phyloP scores from a whole-genome alignment of 1,284 basidiomycete genomes.

The Schizophyllum commune region DNA sequence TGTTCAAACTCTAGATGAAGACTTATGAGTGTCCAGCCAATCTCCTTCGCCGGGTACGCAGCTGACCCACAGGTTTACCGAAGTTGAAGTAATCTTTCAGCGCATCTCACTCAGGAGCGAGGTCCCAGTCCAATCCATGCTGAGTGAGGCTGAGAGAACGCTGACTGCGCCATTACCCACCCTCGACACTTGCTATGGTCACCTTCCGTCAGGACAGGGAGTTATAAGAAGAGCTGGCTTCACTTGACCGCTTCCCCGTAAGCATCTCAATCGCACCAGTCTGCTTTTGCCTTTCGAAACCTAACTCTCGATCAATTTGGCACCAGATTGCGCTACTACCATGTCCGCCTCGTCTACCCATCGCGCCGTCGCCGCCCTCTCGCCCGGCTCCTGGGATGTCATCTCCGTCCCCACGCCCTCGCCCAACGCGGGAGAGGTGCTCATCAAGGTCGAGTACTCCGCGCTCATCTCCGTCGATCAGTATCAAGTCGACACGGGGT shows the following conservation, averaged over 20 bases:
- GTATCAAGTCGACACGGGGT: slow-evolving; percentile 31
- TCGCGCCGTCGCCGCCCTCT: slow-evolving; percentile 30
- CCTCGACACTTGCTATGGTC: neutral
- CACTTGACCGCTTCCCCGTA: neutral
- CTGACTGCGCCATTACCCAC: neutral
- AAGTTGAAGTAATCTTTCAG: too few relatives aligned
- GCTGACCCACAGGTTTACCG: too few relatives aligned
- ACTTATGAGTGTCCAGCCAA: too few relatives aligned
- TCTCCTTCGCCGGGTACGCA: too few relatives aligned
- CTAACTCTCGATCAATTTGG: neutral
- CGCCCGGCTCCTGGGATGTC: slow-evolving; percentile 27
- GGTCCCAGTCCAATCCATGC: neutral
- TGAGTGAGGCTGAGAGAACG: neutral
- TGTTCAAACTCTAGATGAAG: too few relatives aligned
- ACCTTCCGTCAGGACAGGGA: too few relatives aligned
- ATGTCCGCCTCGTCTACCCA: slow-evolving; percentile 15
- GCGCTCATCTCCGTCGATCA: slow-evolving; percentile 34
- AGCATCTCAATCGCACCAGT: neutral
- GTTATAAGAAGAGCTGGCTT: too few relatives aligned
- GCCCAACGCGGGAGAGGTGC: slow-evolving; percentile 34
- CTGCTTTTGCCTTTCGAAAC: neutral
- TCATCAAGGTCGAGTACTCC: slow-evolving; percentile 38
- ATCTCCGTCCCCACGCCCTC: slow-evolving; percentile 32
- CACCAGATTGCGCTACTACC: neutral
- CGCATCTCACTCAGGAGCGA: too few relatives aligned